These are phyloP conservation scores for Lichina pygmaea DNA, from an alignment of 495 filamentous ascomycete species.

Conservation along the genomic window DNA sequence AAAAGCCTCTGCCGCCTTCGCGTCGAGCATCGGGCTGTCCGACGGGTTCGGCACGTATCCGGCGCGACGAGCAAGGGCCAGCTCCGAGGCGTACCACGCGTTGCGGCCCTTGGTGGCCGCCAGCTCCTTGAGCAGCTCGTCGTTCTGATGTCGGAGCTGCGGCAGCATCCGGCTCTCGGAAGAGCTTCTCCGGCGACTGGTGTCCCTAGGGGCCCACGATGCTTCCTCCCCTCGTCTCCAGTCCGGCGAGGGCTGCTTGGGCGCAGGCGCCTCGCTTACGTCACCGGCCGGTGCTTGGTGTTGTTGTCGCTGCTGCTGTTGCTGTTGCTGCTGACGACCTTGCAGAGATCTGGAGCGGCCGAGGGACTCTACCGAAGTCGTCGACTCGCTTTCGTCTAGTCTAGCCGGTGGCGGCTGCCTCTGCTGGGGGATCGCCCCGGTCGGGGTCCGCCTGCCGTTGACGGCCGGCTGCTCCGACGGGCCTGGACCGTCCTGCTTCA, in stretches of 20 bases:
- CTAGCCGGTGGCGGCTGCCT: neutral
- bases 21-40: slow-evolving; percentile 47
- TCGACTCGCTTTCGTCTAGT: neutral
- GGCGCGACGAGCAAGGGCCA: slow-evolving; percentile 66
- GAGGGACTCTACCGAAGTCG: neutral
- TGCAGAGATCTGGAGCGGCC: neutral
- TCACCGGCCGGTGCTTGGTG: neutral
- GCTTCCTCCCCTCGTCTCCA: neutral
- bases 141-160: slow-evolving; percentile 5
- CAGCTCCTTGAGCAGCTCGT: slow-evolving; percentile 51
- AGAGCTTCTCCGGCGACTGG: slow-evolving; percentile 4
- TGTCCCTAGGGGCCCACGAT: neutral
- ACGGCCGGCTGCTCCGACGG: slow-evolving; percentile 3
- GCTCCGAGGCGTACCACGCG: slow-evolving; percentile 90
- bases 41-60: slow-evolving; percentile 57
- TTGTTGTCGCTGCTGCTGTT: too few species aligned
- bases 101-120: slow-evolving; percentile 61
- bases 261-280: neutral
- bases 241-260: neutral
- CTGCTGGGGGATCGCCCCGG: neutral
- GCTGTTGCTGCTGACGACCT: neutral
- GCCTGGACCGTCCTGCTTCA: neutral
- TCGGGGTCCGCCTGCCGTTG: slow-evolving; percentile 35
- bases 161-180: neutral
- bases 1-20: slow-evolving; percentile 46